Conservation (phyloP, 2,329 filamentous ascomycete species). For the Eutypella sp. region DNA sequence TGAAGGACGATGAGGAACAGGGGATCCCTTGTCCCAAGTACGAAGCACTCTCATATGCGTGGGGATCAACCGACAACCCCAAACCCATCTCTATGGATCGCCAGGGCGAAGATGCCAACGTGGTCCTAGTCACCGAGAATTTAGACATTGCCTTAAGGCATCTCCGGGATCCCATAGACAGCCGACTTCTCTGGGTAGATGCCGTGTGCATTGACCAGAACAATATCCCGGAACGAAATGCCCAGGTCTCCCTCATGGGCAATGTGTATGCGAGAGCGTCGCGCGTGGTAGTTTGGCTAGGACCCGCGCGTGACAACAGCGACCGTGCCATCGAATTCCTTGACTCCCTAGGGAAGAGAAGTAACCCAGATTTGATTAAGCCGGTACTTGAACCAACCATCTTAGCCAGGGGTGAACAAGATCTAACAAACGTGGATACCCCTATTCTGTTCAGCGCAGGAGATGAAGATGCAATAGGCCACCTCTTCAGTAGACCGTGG, state of each 20-base stretch:
- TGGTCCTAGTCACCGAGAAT: not conserved
- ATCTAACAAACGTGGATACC: fast-evolving
- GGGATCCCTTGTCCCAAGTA: not conserved
- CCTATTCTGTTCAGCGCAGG: not conserved
- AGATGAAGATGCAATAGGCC: not conserved
- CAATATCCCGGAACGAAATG: slow-evolving; percentile 1
- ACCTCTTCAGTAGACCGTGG: not conserved
- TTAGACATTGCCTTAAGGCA: not conserved
- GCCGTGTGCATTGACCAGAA: slow-evolving; percentile 4
- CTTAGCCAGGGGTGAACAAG: not conserved
- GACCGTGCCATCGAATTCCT: not conserved
- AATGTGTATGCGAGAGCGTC: slow-evolving; percentile 1
- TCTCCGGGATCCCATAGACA: not conserved
- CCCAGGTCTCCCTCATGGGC: slow-evolving; percentile 1
- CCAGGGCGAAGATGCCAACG: not conserved
- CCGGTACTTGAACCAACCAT: not conserved
- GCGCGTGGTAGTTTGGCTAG: slow-evolving; percentile 1
- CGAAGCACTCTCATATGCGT: slow-evolving; percentile 1
- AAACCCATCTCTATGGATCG: not conserved
- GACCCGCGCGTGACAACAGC: not conserved
- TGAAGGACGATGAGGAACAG: too few relatives aligned
- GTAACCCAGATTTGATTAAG: not conserved
- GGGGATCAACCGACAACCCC: not conserved
- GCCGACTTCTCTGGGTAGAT: slow-evolving; percentile 3
- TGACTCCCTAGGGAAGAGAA: not conserved